These are phyloP conservation scores for Rhazya stricta DNA, from an alignment of 257 asterid genomes.

Conservation along the genomic window DNA sequence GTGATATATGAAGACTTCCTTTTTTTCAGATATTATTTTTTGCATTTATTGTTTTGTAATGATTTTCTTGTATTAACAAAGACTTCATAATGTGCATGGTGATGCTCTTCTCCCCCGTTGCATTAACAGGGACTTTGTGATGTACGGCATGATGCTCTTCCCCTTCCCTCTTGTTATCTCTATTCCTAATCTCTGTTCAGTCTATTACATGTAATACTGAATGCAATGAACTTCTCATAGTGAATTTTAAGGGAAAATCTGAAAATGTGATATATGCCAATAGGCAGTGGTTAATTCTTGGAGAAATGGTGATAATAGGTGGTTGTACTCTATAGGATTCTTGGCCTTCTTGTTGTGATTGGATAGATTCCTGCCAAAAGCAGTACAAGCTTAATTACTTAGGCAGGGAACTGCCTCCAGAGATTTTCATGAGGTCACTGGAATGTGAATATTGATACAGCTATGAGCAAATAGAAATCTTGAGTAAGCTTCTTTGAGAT, in stretches of 20 bases:
- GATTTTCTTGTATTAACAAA: background rate
- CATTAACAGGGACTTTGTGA: no score
- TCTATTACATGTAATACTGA: background rate
- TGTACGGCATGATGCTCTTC: no score
- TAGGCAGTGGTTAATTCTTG: background rate
- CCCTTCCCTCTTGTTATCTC: background rate
- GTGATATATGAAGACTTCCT: constrained; percentile 10
- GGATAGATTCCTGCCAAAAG: background rate
- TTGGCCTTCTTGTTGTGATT: background rate
- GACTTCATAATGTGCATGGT: background rate
- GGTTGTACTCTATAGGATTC: background rate
- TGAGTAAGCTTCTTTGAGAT: background rate
- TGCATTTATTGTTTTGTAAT: constrained; percentile 3
- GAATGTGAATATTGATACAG: background rate
- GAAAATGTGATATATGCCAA: background rate
- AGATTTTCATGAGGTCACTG: background rate
- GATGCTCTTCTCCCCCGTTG: background rate
- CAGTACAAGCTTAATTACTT: background rate
- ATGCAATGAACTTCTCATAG: background rate
- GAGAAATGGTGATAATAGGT: background rate
- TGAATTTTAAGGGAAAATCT: background rate
- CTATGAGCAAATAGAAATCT: background rate
- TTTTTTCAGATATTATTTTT: background rate
- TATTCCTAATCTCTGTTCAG: no score
- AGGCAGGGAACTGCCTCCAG: background rate